Conservation (phyloP, 805 yeast genomes). For the Kuraishia borneana region DNA sequence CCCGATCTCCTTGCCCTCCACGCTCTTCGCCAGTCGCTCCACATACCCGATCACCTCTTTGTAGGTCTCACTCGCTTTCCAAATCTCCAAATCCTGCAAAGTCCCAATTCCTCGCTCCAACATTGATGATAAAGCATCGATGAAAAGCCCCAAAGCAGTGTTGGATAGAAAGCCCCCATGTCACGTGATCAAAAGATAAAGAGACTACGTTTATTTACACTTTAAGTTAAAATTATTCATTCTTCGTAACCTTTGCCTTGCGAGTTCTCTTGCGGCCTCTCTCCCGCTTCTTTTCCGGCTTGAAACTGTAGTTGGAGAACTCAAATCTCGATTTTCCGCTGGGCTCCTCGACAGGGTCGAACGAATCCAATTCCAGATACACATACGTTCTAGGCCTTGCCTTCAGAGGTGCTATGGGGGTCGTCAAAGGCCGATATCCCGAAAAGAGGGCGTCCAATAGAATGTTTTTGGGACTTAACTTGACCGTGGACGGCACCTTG, state of each 20-base stretch:
- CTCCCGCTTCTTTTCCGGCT: neutral
- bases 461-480: constrained; percentile 20
- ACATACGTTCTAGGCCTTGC: constrained; percentile 15
- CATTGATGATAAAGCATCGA: too few species aligned
- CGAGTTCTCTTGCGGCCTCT: constrained; percentile 2
- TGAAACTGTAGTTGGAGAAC: constrained; percentile 14
- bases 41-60: constrained; percentile 43
- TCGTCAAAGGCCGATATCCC: constrained; percentile 22
- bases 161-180: too few species aligned
- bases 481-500: constrained; percentile 21
- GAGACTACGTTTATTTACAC: too few species aligned
- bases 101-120: constrained; percentile 42
- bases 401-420: constrained; percentile 15
- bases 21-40: constrained; percentile 46
- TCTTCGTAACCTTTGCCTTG: too few species aligned
- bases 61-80: constrained; percentile 43
- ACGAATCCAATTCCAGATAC: constrained; percentile 18
- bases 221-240: too few species aligned
- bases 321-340: constrained; percentile 10
- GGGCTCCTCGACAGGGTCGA: constrained; percentile 15
- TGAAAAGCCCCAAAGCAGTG: too few species aligned
- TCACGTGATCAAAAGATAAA: too few species aligned
- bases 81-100: constrained; percentile 47
- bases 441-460: constrained; percentile 21
- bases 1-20: constrained; percentile 49